Base-by-base conservation (phyloP, 176 grass and related monocot genomes). In the Poa annua region DNA sequence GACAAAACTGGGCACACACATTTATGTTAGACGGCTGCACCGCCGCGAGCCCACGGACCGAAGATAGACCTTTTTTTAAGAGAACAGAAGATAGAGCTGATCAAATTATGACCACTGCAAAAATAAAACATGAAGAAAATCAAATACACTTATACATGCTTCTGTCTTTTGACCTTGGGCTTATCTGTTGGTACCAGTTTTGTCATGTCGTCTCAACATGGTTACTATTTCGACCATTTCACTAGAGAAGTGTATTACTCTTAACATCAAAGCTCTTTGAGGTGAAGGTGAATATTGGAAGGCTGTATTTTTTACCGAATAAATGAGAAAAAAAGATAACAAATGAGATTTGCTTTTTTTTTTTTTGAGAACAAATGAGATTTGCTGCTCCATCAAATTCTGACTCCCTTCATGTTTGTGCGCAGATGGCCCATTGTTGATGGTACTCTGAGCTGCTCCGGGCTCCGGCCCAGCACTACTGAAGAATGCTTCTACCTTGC, bases 361-460 rank as follows among this genome's bases (percentile, higher is more conserved):
- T n/a, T n/a, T n/a, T n/a, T n/a, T n/a, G 49, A 60, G 38, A n/a
- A 38, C 44, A 26, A 53, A 62, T 51, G 54, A 17, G 4, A 6
- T 68, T 38, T 10, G 22, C 22, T 53, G 55, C 21, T 59, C 55
- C 66, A 56, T 74, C 45, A 74, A 35, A 64, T 44, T 33, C 79
- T 77, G 72, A 85, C 61, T 14, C 69, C 16, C 12, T 74, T 5
- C 19, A 21, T 73, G 54, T 66, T 57, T 38, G 1, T 79, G 42
- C 9, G 66, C 80, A 83, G 84, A 49, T 86, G 66, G 65, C 45
- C 56, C 74, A 57, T 35, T 57, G 55, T 71, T 74, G 79, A 86
- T 50, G 53, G 17, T 52, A 19, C 41, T 24, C 17, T 16, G 21
- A 47, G 54, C 51, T 81, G 62, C 39, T 71, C 62, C 4, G 35